These are phyloP conservation scores for Salix suchowensis DNA, from an alignment of 345 rosid species.

Conservation along the genomic window DNA sequence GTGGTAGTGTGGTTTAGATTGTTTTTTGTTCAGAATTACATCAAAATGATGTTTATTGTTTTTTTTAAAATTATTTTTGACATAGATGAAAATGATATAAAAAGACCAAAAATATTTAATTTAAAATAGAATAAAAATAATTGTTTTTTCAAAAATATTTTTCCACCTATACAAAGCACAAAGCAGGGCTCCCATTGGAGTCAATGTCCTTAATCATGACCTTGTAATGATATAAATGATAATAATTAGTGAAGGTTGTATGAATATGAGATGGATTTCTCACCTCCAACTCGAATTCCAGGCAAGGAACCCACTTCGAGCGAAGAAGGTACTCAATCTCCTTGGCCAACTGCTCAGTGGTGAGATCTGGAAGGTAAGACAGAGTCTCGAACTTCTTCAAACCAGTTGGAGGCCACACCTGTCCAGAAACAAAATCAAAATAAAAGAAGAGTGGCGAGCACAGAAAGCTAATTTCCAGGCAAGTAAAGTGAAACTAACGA, in stretches of 20 bases:
- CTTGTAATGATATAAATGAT: neutral
- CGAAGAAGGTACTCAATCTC: slow-evolving; percentile 56
- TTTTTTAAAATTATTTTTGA: no score
- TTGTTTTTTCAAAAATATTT: no score
- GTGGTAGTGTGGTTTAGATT: no score
- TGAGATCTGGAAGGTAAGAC: slow-evolving; percentile 43
- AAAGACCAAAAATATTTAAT: no score
- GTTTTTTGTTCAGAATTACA: no score
- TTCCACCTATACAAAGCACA: neutral
- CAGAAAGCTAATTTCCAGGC: neutral
- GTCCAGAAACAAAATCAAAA: neutral
- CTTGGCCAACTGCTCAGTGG: slow-evolving; percentile 13
- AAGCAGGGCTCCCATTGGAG: neutral
- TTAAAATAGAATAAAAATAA: no score
- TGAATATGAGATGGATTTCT: neutral
- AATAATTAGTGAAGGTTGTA: neutral
- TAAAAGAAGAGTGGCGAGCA: neutral
- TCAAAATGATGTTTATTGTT: no score
- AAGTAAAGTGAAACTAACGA: neutral
- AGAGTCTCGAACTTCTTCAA: slow-evolving; percentile 35
- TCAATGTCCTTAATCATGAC: neutral
- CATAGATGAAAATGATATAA: no score
- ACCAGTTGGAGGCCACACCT: slow-evolving; percentile 27
- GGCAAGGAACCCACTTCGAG: slow-evolving; percentile 51
- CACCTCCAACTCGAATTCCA: slow-evolving; percentile 54